Evolutionary conservation across 2,329 filamentous ascomycete genomes (phyloP).

Genomic region (Cephalotrichum gorgonifer): DNA sequence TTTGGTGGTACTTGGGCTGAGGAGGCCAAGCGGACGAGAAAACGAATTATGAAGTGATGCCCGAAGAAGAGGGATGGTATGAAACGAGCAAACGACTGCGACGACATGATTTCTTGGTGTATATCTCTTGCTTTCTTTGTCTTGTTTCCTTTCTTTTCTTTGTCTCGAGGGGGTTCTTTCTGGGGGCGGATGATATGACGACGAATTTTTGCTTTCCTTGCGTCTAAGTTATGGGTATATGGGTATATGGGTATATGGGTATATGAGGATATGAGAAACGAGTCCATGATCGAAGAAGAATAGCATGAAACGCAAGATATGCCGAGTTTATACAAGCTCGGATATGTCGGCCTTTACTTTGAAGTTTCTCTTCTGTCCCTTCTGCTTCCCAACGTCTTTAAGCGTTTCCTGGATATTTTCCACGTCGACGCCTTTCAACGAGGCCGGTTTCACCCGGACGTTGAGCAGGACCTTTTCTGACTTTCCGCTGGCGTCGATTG

Average conservation of each 20-base stretch:
- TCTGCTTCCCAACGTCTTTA: constrained; percentile 22
- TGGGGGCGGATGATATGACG: too few species aligned
- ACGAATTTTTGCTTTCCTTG: neutral
- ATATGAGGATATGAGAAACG: neutral
- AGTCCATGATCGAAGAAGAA: neutral
- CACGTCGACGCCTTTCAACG: constrained; percentile 18
- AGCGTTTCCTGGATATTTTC: constrained; percentile 22
- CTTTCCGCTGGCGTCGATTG: constrained; percentile 18
- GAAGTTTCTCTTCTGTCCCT: constrained; percentile 18
- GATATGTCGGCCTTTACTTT: constrained; percentile 19
- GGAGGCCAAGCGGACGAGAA: neutral
- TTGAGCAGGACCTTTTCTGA: constrained; percentile 24
- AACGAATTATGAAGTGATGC: neutral
- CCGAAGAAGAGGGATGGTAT: neutral
- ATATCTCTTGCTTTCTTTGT: neutral
- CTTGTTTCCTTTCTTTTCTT: neutral
- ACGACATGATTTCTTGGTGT: neutral
- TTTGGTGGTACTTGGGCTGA: neutral
- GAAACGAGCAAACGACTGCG: neutral
- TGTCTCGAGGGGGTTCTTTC: neutral
- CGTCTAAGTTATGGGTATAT: neutral
- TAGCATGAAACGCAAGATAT: neutral
- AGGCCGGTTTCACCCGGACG: constrained; percentile 20
- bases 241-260: neutral
- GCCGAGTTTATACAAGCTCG: neutral